A percentile compares a stretch with the other conserved stretches of the same genome.
Evolutionary conservation across 2,329 filamentous ascomycete genomes (phyloP).

Genomic region (Sarocladium kiliense): DNA sequence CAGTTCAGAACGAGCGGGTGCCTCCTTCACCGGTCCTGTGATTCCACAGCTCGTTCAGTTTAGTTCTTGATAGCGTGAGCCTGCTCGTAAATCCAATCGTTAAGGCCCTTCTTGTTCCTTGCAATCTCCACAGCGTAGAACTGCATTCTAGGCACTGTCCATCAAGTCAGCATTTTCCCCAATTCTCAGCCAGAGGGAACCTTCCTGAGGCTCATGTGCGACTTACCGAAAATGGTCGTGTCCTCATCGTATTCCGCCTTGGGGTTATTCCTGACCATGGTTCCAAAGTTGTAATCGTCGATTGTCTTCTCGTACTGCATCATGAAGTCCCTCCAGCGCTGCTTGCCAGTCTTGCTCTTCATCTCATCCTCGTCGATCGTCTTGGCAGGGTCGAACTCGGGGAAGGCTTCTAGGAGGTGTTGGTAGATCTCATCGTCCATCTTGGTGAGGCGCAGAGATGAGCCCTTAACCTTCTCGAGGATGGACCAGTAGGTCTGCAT

Average conservation of each 20-base stretch:
- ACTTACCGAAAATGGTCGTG: slow-evolving; percentile 83
- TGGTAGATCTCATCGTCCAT: slow-evolving; percentile 92
- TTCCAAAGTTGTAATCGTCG: slow-evolving; percentile 98
- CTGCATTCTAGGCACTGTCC: slow-evolving; percentile 48
- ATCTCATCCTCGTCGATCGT: slow-evolving; percentile 88
- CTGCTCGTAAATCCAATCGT: slow-evolving; percentile 95
- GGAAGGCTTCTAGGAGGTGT: slow-evolving; percentile 82
- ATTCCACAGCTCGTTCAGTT: not conserved
- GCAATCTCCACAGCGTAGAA: slow-evolving; percentile 51
- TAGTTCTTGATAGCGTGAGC: slow-evolving; percentile 53
- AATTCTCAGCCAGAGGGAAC: not conserved
- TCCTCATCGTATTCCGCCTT: slow-evolving; percentile 82
- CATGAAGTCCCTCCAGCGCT: slow-evolving; percentile 91
- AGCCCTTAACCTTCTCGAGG: slow-evolving; percentile 84
- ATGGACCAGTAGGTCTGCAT: slow-evolving; percentile 97
- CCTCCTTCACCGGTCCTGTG: no score
- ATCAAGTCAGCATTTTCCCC: not conserved
- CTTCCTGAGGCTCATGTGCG: not conserved
- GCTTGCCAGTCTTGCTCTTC: slow-evolving; percentile 96
- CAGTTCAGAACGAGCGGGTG: no score
- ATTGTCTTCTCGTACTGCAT: slow-evolving; percentile 89
- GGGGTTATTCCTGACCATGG: slow-evolving; percentile 75
- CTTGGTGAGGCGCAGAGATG: slow-evolving; percentile 84
- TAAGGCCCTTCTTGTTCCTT: slow-evolving; percentile 76
- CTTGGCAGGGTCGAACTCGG: slow-evolving; percentile 79